Percentiles rank a stretch among this genome's conserved stretches.
Evolutionary conservation across 2,329 filamentous ascomycete species (phyloP).

Genomic region (Pseudonectria buxi): DNA sequence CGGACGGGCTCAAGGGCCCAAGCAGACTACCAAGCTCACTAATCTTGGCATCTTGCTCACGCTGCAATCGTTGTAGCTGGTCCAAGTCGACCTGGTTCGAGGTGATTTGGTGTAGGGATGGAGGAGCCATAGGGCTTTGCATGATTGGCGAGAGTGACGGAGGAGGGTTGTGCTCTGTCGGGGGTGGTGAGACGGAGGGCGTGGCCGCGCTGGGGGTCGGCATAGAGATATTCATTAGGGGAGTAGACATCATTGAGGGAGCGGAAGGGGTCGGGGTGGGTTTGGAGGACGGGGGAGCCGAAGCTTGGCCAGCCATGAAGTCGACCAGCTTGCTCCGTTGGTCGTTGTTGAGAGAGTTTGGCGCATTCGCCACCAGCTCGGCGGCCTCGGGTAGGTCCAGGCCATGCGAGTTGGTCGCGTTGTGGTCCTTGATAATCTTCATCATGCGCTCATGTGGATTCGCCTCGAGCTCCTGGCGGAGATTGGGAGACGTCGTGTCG

Average conservation of each 20-base stretch:
- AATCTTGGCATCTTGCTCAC: constrained; percentile 70
- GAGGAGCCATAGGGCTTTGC: constrained; percentile 34
- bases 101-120: constrained; percentile 56
- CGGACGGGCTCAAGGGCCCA: constrained; percentile 73
- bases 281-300: constrained; percentile 18
- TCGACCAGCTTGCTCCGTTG: constrained; percentile 53
- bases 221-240: constrained; percentile 14
- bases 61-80: constrained; percentile 69
- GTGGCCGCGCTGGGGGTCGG: constrained; percentile 10
- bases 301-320: constrained; percentile 47
- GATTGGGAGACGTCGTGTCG: constrained; percentile 40
- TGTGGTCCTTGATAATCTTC: constrained; percentile 59
- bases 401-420: constrained; percentile 43
- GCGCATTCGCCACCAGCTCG: constrained; percentile 46
- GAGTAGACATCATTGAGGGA: constrained; percentile 7
- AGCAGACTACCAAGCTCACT: constrained; percentile 67
- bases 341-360: constrained; percentile 48
- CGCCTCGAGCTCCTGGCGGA: constrained; percentile 50
- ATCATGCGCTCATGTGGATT: constrained; percentile 57
- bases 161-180: constrained; percentile 18
- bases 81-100: constrained; percentile 71
- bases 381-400: constrained; percentile 47
- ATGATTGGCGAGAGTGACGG: constrained; percentile 45
- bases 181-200: constrained; percentile 21
- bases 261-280: constrained; percentile 13